Conservation (phyloP, 768 basidiomycete genomes). For the Termitomyces sp. region DNA sequence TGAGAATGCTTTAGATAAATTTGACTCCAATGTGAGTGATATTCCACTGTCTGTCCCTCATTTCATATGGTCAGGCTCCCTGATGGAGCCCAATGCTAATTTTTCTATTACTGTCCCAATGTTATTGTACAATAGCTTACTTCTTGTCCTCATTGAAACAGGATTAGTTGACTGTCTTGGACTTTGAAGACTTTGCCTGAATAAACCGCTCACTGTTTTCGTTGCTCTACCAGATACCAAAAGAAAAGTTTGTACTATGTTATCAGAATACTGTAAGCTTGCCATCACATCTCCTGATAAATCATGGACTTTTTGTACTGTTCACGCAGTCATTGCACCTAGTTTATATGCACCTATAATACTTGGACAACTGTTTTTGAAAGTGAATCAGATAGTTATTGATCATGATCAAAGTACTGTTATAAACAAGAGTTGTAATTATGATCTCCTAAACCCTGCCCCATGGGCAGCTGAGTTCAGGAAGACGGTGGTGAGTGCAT, state of each 20-base stretch:
- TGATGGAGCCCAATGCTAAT: not conserved
- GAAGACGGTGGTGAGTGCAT: no score
- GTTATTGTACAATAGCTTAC: slow-evolving; percentile 26
- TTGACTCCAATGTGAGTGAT: not conserved
- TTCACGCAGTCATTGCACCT: not conserved
- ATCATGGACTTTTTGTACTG: not conserved
- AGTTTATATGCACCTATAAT: not conserved
- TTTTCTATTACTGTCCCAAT: not conserved
- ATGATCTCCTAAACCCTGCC: not conserved
- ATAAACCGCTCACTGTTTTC: slow-evolving; percentile 4
- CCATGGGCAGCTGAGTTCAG: no score
- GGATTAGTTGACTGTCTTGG: slow-evolving; percentile 15
- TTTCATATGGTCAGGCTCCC: not conserved
- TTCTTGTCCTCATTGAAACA: slow-evolving; percentile 27
- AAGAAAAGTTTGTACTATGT: not conserved
- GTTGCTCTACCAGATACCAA: not conserved
- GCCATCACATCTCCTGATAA: not conserved
- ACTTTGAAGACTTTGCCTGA: not conserved
- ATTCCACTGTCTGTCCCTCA: not conserved
- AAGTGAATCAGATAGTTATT: no score
- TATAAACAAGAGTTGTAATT: not conserved
- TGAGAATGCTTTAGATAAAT: no score
- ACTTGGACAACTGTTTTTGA: not conserved
- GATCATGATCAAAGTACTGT: no score
- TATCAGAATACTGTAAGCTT: not conserved